Percentiles rank a stretch among this genome's conserved stretches.
phyloP scores from a whole-genome alignment of 1,139 yeast species.

The Hemisphaericaspora xylanilytica region DNA sequence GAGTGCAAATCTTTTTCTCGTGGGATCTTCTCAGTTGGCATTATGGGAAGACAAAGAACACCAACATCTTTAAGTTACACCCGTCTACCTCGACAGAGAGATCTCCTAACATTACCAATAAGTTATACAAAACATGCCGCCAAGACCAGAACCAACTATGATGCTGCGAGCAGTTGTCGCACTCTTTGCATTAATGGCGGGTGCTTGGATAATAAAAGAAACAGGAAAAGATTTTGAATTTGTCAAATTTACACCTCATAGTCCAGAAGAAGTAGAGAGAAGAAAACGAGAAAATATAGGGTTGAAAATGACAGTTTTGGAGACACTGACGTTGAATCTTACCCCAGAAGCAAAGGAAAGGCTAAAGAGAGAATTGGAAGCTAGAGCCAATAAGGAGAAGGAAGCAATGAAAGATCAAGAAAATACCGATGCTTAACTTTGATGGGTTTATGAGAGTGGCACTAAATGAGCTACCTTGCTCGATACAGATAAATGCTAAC shows the following conservation, averaged over 20 bases:
- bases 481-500: no score
- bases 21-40: no score
- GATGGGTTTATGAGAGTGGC: no score
- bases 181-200: constrained; percentile 34
- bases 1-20: not conserved
- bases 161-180: constrained; percentile 36
- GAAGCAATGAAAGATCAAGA: not conserved
- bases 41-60: no score
- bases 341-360: constrained; percentile 46
- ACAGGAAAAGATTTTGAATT: constrained; percentile 42
- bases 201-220: constrained; percentile 32
- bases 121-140: not conserved
- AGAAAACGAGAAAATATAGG: constrained; percentile 35
- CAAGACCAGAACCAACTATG: constrained; percentile 36
- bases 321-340: constrained; percentile 39
- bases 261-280: constrained; percentile 40
- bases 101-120: no score
- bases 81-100: no score
- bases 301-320: constrained; percentile 30
- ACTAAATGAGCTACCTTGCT: no score
- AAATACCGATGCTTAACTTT: not conserved
- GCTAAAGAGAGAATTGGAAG: constrained; percentile 15
- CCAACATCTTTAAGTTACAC: no score
- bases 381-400: not conserved
- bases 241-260: constrained; percentile 38